Evolutionary conservation across 169 alveolate species (phyloP), one percentile per base, ranked within the genome.

Genomic region (Plasmodium vivax): DNA sequence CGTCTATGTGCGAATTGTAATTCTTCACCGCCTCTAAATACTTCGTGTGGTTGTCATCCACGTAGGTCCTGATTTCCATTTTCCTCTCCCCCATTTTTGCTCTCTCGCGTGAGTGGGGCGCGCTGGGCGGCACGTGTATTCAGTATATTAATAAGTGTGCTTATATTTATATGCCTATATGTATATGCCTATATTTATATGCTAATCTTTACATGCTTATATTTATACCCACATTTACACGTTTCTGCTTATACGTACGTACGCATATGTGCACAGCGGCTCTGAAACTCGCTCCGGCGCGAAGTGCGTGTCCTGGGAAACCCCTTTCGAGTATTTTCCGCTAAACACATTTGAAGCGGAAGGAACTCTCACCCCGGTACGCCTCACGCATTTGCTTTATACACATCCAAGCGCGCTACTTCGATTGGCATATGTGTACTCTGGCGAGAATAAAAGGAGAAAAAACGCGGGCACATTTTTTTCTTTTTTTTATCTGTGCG

Each of bases 21-120:
- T 85, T 85, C 38, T 85, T 85, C 14, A 85, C 93, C n/a, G 93
- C 93, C 27, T 85, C 93, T 73, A 85, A 68, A 75, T 85, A 85
- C 43, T 85, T 85, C 6, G 93, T 74, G 83, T 85, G 93, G 45
- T 54, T 85, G n/a, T 85, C 93, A 75, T 85, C 93, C 80, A 85
- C 77, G 62, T 56, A 85, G 2, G 93, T 54, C 36, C 93, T 32
- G 23, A 85, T 85, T n/a, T 73, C 93, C 85, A 41, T 51, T 30
- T 54, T 74, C 8, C 79, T 85, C 41, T 75, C 81, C 16, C 80
- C 93, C 85, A 75, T 74, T 27, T 81, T 51, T n/a, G 58, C 4
- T 2, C 58, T 47, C 5, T 47, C 58, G 14, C 7, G 58, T 47
- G 58, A 47, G 19, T 81, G 54, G 32, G 30, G 16, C 27, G 32